Evolutionary conservation across 1,284 basidiomycete species (phyloP).

Genomic region (Fistulinella cinereoalba): DNA sequence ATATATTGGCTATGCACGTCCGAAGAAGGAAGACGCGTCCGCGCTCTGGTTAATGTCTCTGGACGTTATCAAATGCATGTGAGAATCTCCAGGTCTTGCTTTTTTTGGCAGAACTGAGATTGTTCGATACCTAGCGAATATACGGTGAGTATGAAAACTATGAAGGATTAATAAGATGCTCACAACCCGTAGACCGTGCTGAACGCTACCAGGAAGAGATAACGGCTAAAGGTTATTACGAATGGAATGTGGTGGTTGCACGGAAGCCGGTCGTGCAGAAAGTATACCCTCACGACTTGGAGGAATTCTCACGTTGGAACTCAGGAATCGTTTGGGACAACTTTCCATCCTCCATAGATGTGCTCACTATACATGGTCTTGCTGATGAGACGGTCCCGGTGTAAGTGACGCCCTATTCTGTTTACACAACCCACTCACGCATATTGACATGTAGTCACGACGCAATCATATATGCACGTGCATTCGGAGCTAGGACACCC

Average conservation of each 20-base stretch:
- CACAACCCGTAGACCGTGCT: constrained; percentile 26
- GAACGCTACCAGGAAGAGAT: constrained; percentile 47
- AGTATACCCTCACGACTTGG: constrained; percentile 56
- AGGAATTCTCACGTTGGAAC: constrained; percentile 59
- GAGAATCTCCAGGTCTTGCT: constrained; percentile 25
- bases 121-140: constrained; percentile 38
- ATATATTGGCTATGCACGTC: constrained; percentile 65
- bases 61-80: constrained; percentile 75
- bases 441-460: constrained; percentile 53
- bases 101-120: constrained; percentile 11
- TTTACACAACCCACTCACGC: constrained; percentile 2
- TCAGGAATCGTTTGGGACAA: constrained; percentile 59
- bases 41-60: constrained; percentile 65
- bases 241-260: constrained; percentile 60
- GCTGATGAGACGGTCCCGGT: constrained; percentile 62
- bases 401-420: constrained; percentile 40
- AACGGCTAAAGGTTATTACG: constrained; percentile 52
- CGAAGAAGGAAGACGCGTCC: constrained; percentile 51
- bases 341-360: constrained; percentile 60
- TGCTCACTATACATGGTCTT: constrained; percentile 68
- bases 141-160: constrained; percentile 36
- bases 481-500: constrained; percentile 51
- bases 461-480: constrained; percentile 62
- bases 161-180: constrained; percentile 1
- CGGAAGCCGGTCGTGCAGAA: constrained; percentile 50